A percentile compares a stretch with the other conserved stretches of the same genome.
These are phyloP conservation scores for Bjerkandera adusta DNA, from an alignment of 1,284 basidiomycete genomes.

Conservation along the genomic window DNA sequence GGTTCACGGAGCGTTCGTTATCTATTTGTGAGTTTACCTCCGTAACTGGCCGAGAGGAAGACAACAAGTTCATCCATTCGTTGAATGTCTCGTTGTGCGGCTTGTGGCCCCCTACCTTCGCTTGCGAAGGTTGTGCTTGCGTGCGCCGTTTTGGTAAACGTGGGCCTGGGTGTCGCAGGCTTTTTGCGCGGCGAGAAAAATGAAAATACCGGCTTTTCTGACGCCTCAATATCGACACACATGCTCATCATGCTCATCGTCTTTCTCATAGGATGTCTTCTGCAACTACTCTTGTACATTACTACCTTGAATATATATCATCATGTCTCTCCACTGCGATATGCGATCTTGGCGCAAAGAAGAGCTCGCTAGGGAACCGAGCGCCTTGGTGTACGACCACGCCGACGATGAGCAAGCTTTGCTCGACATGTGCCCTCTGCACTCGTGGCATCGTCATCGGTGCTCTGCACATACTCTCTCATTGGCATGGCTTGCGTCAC, in stretches of 20 bases:
- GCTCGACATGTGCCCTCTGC: too few relatives aligned
- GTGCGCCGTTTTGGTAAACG: conserved; percentile 49
- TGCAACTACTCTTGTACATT: too few relatives aligned
- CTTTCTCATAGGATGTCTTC: too few relatives aligned
- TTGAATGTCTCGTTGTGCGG: conserved; percentile 53
- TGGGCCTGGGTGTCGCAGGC: conserved; percentile 33
- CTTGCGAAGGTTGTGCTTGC: conserved; percentile 33
- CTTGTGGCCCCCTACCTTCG: conserved; percentile 34
- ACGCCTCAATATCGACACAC: conserved; percentile 26
- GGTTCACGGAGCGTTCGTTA: conserved; percentile 3
- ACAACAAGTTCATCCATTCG: conserved; percentile 85
- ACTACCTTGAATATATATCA: too few relatives aligned
- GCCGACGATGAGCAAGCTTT: too few relatives aligned
- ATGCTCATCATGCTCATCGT: conserved; percentile 7
- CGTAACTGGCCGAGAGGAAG: conserved; percentile 34
- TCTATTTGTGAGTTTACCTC: conserved; percentile 22
- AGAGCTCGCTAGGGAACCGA: too few relatives aligned
- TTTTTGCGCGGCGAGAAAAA: conserved; percentile 39
- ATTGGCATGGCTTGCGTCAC: too few relatives aligned
- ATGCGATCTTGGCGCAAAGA: too few relatives aligned
- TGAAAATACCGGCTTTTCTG: conserved; percentile 77
- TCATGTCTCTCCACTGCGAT: too few relatives aligned
- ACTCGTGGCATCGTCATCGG: too few relatives aligned
- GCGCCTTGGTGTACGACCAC: too few relatives aligned
- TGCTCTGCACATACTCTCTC: too few relatives aligned